Evolutionary conservation across 2,329 filamentous ascomycete genomes (phyloP), one percentile per base, ranked within the genome.

Genomic region (Fusarium irregulare): DNA sequence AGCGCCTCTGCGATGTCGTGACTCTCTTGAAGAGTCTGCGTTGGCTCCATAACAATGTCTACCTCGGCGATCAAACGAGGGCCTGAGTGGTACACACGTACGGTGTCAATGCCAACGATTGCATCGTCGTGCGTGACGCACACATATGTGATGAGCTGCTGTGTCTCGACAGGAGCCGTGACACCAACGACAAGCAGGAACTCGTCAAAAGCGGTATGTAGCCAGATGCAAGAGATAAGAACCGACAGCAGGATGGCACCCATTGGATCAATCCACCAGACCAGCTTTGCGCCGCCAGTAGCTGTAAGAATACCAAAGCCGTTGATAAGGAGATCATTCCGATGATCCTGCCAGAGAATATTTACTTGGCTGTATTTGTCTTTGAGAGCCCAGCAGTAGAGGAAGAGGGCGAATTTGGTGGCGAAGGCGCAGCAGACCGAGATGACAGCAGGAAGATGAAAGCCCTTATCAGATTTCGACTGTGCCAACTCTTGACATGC

Each of bases 281-380:
- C 84, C 23, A 98, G 84, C 83, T 97, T 97, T 70, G 90, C 89
- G 34, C 96, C 96, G 58, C 93, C 93, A n/a, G 98, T 91, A 4
- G 92, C 95, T 2, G 94, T 98, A 57, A 98, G 81, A 69, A 98
- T 90, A 88, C 92, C 94, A 73, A 97, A 93, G 56, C 93, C 93
- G 79, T 98, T 99, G 86, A 99, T 93, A 75, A 97, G 86, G n/a
- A 99, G 85, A 77, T 99, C 96, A 77, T 99, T 99, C 66, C 96
- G 91, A 82, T 99, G 96, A 77, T 98, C 95, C 80, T 97, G 93
- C 94, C 94, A 98, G 16, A 98, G 84, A 77, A 98, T 98, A 60
- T 92, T 88, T 69, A 98, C 89, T 80, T 98, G 94, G 65, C 90
- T 93, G 83, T 98, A 97, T 75, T 93, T 92, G 82, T 98, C 91